Conservation (phyloP, 1,284 basidiomycete species). For the Leccinum pallidistipes region DNA sequence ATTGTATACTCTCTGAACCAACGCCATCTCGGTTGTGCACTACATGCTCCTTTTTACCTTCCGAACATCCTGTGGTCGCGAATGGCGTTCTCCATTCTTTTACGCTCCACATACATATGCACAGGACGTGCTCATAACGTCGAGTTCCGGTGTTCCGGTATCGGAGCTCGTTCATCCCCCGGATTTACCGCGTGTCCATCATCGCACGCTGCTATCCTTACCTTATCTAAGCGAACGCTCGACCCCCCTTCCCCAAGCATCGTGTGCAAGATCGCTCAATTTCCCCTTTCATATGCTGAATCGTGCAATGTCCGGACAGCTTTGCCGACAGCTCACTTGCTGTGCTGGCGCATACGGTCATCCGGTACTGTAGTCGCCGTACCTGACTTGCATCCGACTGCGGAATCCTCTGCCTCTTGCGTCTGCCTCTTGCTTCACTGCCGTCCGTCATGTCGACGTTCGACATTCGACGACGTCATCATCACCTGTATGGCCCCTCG, state of each 20-base stretch:
- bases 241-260: conserved; percentile 2
- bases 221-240: conserved; percentile 29
- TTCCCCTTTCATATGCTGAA: neutral
- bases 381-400: conserved; percentile 23
- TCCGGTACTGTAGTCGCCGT: conserved; percentile 16
- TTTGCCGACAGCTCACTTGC: conserved; percentile 3
- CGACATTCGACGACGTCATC: conserved; percentile 24
- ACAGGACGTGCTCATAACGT: neutral
- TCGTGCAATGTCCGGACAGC: neutral
- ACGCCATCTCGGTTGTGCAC: neutral
- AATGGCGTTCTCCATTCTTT: conserved; percentile 9
- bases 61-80: conserved; percentile 19
- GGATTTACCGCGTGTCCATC: conserved; percentile 16
- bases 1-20: conserved; percentile 2
- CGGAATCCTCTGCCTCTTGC: conserved; percentile 4
- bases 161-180: conserved; percentile 25
- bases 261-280: neutral
- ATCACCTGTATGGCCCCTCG: conserved; percentile 15
- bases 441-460: neutral
- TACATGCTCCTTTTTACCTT: conserved; percentile 4
- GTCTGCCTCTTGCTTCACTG: neutral
- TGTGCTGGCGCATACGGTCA: conserved; percentile 7
- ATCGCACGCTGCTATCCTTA: conserved; percentile 9
- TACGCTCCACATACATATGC: neutral
- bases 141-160: conserved; percentile 28